Evolutionary conservation across 1,284 basidiomycete genomes (phyloP).

Genomic region (Microbotryomycetes sp.): DNA sequence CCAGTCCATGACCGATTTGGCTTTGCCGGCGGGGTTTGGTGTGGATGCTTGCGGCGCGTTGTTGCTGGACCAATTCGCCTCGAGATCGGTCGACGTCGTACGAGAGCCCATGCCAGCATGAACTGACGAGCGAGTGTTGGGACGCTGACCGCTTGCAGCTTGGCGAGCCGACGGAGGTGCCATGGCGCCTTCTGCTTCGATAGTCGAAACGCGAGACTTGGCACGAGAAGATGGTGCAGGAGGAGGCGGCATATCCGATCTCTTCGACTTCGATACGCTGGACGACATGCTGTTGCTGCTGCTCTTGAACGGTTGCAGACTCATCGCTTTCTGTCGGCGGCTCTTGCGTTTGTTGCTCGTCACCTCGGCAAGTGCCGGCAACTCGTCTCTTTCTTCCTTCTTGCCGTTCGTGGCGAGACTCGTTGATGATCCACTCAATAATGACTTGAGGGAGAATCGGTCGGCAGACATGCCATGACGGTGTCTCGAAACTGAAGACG

Average conservation of each 20-base stretch:
- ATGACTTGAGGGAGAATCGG: constrained; percentile 63
- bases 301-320: constrained; percentile 28
- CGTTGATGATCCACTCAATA: constrained; percentile 48
- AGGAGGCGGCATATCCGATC: constrained; percentile 1
- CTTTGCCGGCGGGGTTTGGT: constrained; percentile 48
- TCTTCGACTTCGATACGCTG: constrained; percentile 6
- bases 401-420: constrained; percentile 11
- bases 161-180: constrained; percentile 13
- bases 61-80: constrained; percentile 29
- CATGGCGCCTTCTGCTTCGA: background rate
- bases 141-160: constrained; percentile 33
- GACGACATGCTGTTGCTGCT: constrained; percentile 23
- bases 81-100: constrained; percentile 26
- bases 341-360: constrained; percentile 22
- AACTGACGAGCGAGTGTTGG: constrained; percentile 20
- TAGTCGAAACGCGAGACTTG: background rate
- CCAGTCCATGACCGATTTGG: constrained; percentile 59
- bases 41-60: constrained; percentile 6
- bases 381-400: background rate
- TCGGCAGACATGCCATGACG: constrained; percentile 61
- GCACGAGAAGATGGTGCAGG: background rate
- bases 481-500: constrained; percentile 48
- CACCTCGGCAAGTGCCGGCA: constrained; percentile 22
- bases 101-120: constrained; percentile 40
- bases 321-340: constrained; percentile 31